Conservation (phyloP, 768 basidiomycete species). For the Hygrocybe punicea region DNA sequence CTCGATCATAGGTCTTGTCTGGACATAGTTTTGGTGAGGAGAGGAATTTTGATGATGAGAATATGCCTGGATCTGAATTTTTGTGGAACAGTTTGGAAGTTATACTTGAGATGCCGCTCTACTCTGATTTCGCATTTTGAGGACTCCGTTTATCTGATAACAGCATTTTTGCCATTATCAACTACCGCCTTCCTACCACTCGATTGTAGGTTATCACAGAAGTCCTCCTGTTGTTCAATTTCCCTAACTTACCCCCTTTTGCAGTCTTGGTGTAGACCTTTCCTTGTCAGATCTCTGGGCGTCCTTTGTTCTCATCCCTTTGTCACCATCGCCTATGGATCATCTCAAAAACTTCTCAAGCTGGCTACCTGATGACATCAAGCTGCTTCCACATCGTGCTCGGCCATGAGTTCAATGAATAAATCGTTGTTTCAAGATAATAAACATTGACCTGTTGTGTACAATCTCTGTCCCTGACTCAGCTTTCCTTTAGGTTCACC, state of each 20-base stretch:
- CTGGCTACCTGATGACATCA: conserved; percentile 29
- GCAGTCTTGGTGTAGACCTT: conserved; percentile 24
- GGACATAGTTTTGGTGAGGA: neutral
- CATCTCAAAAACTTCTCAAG: conserved; percentile 29
- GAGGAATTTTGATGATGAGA: neutral
- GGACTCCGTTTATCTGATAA: conserved; percentile 22
- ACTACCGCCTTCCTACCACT: conserved; percentile 22
- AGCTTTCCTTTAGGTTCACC: conserved; percentile 26
- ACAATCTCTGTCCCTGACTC: neutral
- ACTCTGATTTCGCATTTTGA: conserved; percentile 25
- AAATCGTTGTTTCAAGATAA: neutral
- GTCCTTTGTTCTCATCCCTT: conserved; percentile 36
- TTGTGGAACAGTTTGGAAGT: neutral
- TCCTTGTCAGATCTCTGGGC: conserved; percentile 35
- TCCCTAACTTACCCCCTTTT: neutral
- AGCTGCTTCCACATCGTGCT: conserved; percentile 25
- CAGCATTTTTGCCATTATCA: conserved; percentile 15
- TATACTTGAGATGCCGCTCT: conserved; percentile 19
- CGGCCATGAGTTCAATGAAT: conserved; percentile 25
- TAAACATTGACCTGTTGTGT: neutral
- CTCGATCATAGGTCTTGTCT: neutral
- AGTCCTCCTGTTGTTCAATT: neutral
- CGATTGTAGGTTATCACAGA: conserved; percentile 13
- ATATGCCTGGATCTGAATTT: too few species aligned
- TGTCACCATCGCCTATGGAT: conserved; percentile 29